Base-by-base conservation (phyloP, 768 basidiomycete genomes). In the Gloeostereum incarnatum region DNA sequence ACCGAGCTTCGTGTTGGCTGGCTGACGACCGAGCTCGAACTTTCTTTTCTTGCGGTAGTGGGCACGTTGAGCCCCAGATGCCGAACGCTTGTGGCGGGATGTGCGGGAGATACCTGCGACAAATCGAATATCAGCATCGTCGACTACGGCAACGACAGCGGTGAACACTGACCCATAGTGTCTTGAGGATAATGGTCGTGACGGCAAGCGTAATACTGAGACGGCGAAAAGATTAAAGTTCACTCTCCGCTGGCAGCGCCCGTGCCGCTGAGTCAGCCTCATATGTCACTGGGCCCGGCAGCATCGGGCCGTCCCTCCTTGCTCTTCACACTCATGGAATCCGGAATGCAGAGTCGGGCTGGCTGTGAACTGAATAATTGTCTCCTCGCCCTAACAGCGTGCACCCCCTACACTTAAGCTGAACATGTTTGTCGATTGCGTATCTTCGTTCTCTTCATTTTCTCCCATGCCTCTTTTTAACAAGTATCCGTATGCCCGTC, bases 31-130 rank as follows among this genome's bases (percentile, higher is more conserved):
- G 55, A 97, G 81, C 76, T 99, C 96, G 68, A 98, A 98, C 73
- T 98, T 97, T 83, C 96, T 82, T 89, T 98, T 99, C 79, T 99
- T 99, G 75, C 94, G 90, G 72, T 92, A 94, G 69, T 85, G 80
- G 53, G 91, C 80, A 54, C 86, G 83, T 66, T 91, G 86, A 43
- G 86, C 89, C 55, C 89, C 94, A 35, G 90, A 82, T 53, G 77
- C 83, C 50, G 91, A 86, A 60, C 93, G 90, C 70, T 98, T 98
- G 77, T 98, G 91, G 61, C 94, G 78, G 55, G 92, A 94, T 48
- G 91, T 78, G 55, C 94, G 85, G 57, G 94, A 87, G 62, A 98
- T 97, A 90, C 93, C 93, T 91, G 51, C 22, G 17, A 41, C 4
- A 39, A 39, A 48, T 18, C 39, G 18, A 31, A 24, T 23, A 42